phyloP scores from a whole-genome alignment of 2,329 filamentous ascomycete genomes.

The Penicillium sp. region DNA sequence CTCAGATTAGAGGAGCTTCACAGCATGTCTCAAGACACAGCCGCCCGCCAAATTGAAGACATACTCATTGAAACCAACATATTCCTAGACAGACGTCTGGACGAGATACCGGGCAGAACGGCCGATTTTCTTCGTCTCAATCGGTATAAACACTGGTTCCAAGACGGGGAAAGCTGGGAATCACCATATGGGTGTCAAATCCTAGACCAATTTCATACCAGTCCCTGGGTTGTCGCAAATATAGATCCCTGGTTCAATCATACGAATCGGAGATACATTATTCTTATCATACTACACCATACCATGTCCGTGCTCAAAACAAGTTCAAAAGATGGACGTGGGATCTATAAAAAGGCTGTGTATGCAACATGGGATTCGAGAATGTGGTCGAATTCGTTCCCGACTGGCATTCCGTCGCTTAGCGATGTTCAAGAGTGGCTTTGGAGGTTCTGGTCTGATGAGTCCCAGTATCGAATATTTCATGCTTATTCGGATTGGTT shows the following conservation, averaged over 20 bases:
- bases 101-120: not conserved
- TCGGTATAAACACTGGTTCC: slow-evolving; percentile 1
- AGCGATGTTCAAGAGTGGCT: not conserved
- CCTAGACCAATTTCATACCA: not conserved
- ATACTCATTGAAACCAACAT: not conserved
- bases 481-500: not conserved
- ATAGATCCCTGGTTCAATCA: not conserved
- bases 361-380: not conserved
- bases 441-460: not conserved
- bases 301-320: not conserved
- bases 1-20: not conserved
- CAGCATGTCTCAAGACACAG: not conserved
- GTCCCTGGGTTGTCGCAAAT: not conserved
- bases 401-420: not conserved
- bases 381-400: not conserved
- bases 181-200: not conserved
- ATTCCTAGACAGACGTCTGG: slow-evolving; percentile 1
- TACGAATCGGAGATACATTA: not conserved
- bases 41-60: not conserved
- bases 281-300: not conserved
- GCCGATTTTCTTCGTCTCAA: not conserved
- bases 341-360: not conserved
- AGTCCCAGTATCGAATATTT: not conserved
- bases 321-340: not conserved
- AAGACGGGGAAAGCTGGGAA: not conserved